phyloP scores from a whole-genome alignment of 139 green algal genomes.

The Picochlorum sp. region DNA sequence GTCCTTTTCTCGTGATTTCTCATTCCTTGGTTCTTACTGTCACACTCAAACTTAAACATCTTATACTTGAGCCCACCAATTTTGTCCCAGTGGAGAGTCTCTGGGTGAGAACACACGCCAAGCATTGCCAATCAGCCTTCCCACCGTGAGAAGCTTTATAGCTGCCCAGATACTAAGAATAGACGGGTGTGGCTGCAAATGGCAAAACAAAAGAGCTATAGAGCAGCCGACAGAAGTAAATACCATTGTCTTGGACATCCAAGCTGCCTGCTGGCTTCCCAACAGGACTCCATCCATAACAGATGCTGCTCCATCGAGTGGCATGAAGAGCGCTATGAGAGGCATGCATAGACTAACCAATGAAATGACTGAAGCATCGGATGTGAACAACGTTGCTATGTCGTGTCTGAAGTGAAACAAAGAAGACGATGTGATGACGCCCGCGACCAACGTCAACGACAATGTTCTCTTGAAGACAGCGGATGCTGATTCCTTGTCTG shows the following conservation, averaged over 20 bases:
- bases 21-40: no score
- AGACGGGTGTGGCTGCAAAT: not conserved
- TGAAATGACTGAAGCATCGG: constrained; percentile 11
- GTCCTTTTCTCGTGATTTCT: no score
- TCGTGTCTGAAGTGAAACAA: not conserved
- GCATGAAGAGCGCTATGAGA: constrained; percentile 26
- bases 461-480: constrained; percentile 18
- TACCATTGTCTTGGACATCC: constrained; percentile 15
- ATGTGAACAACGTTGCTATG: constrained; percentile 21
- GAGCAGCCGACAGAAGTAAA: not conserved
- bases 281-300: constrained; percentile 31
- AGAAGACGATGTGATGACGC: constrained; percentile 2
- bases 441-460: constrained; percentile 5
- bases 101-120: constrained; percentile 13
- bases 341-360: constrained; percentile 11
- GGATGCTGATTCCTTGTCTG: constrained; percentile 6
- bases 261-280: constrained; percentile 13
- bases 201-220: not conserved
- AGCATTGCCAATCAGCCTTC: constrained; percentile 17
- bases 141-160: constrained; percentile 26
- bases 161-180: constrained; percentile 12
- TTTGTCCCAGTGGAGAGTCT: not conserved
- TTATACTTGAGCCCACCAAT: not conserved
- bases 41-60: not conserved
- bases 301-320: constrained; percentile 18